Base-by-base conservation (phyloP, 192 early-diverging fungal genomes). In the Coemansia sp. region DNA sequence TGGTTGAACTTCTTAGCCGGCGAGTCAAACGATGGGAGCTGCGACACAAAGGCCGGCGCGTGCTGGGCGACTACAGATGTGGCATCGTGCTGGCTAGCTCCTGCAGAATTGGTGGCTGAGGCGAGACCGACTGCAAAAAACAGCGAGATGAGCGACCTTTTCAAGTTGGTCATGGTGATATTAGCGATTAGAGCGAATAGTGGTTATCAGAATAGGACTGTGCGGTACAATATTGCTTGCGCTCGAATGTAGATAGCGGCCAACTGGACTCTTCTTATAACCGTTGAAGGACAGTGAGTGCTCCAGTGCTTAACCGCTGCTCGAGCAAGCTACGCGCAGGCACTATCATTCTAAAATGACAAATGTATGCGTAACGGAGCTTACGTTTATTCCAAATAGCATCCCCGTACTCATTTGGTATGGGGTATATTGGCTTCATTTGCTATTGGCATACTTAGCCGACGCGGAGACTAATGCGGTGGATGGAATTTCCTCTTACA, bases 101-200 rank as follows among this genome's bases (percentile, higher is more conserved):
- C 67, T 11, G 51, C 67, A 17, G 51, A 36, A 41, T 69, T 69
- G 2, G 68, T 42, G 12, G 76, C 72, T 3, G 69, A 65, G 27
- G 72, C 68, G 19, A 66, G 65, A 34, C 77, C 68, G 42, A 79
- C 39, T 4, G 77, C 77, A 4, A 79, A 36, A n/a, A 79, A 38
- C 32, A 79, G 45, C 17, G 72, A 68, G 53, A 79, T 31, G 42
- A 79, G 61, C 3, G 77, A 57, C 62, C 67, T 68, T 62, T 68
- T 72, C 15, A 74, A 57, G 37, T 70, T 70, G 29, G 68, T 70
- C 68, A 70, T 58, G 29, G 23, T 50, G 45, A 19, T 29, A 53
- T 45, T 23, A 62, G 46, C 12, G 10, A 41, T n/a, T 64, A 46
- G 21, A 68, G 58, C 2, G 5, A 14, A 34, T 62, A 38, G 23